Evolutionary conservation across 164 flowering plant species (phyloP), one percentile per base, ranked within the genome.

Genomic region (Liquidambar formosana): DNA sequence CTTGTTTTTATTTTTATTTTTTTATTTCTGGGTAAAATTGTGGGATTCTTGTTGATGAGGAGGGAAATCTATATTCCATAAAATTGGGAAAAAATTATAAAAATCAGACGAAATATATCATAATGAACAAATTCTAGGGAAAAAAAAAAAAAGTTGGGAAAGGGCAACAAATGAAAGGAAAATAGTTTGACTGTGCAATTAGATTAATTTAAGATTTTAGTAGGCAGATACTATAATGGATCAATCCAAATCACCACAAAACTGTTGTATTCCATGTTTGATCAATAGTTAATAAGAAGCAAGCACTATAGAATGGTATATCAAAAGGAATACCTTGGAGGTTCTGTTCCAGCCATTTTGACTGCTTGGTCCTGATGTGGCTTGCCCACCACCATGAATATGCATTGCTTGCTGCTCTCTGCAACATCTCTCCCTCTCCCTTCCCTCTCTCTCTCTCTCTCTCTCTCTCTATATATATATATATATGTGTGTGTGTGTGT

Each of bases 311-410:
- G n/a, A n/a, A n/a, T n/a, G n/a, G n/a, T n/a, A n/a, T n/a, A n/a
- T n/a, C n/a, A n/a, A n/a, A 33, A 61, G 22, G 26, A 33, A 18
- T 71, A 87, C 96, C 96, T 66, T 85, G 86, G 57, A 91, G 85
- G 73, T 82, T 87, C 51, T 87, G 84, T 66, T 91, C 90, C 47
- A 91, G 87, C 96, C 96, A 91, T 85, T 87, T 91, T 0, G 96
- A 89, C 63, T 91, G 96, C 75, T 89, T 91, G 6, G 96, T 91
- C 70, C 96, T 76, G 54, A 89, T 80, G 75, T 89, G 94, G 79
- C 92, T 86, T 1, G 94, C 94, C 94, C 94, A 89, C 96, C 96
- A 89, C 96, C 94, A 89, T 70, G 96, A 87, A 79, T 88, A 91
- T 0, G 94, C 94, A 75, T 86, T 87, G 80, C 84, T 85, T 71